Base-by-base conservation (phyloP, 2,329 filamentous ascomycete genomes). In the Colletotrichum graminicola region DNA sequence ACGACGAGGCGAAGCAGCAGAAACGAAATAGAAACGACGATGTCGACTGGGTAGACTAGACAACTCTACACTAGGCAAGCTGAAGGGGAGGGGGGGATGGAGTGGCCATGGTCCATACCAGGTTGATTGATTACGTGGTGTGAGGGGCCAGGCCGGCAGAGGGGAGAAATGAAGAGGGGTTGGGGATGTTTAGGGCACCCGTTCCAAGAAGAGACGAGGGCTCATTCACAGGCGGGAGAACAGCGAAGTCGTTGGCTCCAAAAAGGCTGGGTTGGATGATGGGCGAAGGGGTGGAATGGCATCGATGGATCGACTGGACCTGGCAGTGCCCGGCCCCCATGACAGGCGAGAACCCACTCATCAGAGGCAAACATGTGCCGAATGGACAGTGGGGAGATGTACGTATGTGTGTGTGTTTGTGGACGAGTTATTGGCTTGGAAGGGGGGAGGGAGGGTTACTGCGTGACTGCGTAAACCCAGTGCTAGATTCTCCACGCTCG, bases 1-100 rank as follows among this genome's bases (percentile, higher is more conserved):
- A 43, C 54, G 18, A 55, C 52, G 43, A 52, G 49, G 21, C 43
- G 59, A 64, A 55, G 60, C 65, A 32, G 60, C 59, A 39, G 65
- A 69, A 72, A 72, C 69, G 54, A 64, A 62, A 69, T 39, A 69
- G 65, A 67, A 34, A 71, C 63, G 34, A 62, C 60, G 32, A n/a
- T n/a, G 29, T 4, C 52, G 59, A 65, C 36, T 68, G 45, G 14
- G 18, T n/a, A n/a, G 14, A 21, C 41, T 11, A 18, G 14, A n/a
- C n/a, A 23, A 23, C 45, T 47, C 10, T 47, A 23, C 45, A 47
- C n/a, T 56, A 47, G 55, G 56, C 56, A 41, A 34, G 49, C 60
- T 34, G 64, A 60, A 29, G 36, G 43, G 41, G 66, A 55, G 64
- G 54, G 36, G 36, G 43, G 41, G 66, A 55, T 26, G 45, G 16